Percentiles rank a stretch among this genome's conserved stretches.
Evolutionary conservation across 2,329 filamentous ascomycete genomes (phyloP).

Genomic region (Cladosporium cucumerinum): DNA sequence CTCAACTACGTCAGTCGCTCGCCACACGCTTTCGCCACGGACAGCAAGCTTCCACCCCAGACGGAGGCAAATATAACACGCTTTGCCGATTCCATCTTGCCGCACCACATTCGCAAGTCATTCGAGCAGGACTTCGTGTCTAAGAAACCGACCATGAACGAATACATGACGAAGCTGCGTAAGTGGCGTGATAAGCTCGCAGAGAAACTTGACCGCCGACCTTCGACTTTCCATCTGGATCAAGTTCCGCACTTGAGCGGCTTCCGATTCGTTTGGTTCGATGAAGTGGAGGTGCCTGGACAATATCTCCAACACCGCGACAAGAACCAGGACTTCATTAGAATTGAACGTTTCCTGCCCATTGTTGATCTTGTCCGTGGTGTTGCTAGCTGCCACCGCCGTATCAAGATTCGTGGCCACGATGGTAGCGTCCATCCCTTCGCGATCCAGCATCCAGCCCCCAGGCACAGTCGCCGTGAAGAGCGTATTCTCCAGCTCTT

Average conservation of each 20-base stretch:
- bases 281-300: conserved; percentile 95
- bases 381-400: conserved; percentile 84
- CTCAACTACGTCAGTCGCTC: conserved; percentile 87
- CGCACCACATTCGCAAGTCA: conserved; percentile 88
- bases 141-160: conserved; percentile 94
- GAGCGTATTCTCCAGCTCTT: conserved; percentile 95
- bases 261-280: conserved; percentile 96
- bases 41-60: conserved; percentile 81
- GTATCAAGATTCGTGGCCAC: conserved; percentile 93
- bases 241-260: conserved; percentile 87
- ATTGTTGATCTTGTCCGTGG: conserved; percentile 90
- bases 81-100: conserved; percentile 94
- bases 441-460: conserved; percentile 92
- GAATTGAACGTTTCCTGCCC: conserved; percentile 93
- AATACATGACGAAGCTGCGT: conserved; percentile 95
- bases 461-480: conserved; percentile 86
- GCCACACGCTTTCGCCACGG: conserved; percentile 80
- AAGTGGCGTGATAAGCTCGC: conserved; percentile 98
- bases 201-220: conserved; percentile 87
- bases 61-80: conserved; percentile 96
- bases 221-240: conserved; percentile 72
- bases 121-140: conserved; percentile 97
- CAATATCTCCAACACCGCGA: conserved; percentile 97
- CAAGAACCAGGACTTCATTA: conserved; percentile 97
- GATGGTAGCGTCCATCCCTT: conserved; percentile 97